Base-by-base conservation (phyloP, 768 basidiomycete species). In the Galerina sulciceps region DNA sequence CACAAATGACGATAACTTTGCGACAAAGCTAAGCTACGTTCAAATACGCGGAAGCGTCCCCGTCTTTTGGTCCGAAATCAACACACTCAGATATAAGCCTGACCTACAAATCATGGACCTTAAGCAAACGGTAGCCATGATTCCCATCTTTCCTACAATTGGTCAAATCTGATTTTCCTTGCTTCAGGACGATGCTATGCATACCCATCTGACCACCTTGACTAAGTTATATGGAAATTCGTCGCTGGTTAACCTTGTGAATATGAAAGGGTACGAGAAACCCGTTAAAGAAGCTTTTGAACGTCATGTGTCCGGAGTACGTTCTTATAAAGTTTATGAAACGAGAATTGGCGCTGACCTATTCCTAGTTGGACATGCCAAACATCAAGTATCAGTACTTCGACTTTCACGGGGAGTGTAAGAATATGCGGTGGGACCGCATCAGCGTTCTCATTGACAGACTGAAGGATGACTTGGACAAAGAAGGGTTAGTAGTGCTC, bases 251-350 rank as follows among this genome's bases (percentile, higher is more conserved):
- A 99, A 93, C 71, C 82, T 99, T 41, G 89, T 99, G 60, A 97
- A 99, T 70, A 90, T 94, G 65, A 91, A 92, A 65, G 96, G 97
- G 0, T 79, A 93, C 71, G 97, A 99, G 75, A 85, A 88, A 62
- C 94, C 93, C 11, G 84, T 99, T 64, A 99, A 99, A 77, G 96
- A 98, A 58, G 94, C 92, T 0, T 98, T 91, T 68, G 97, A 99
- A 71, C 84, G 85, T 31, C 82, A 87, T 58, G 70, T 97, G 38
- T 75, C 80, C 8, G 80, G 90, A 74, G 88, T 89, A 59, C 57
- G 76, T 65, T 34, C 15, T 31, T 8, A 60, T 20, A n/a, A 11
- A 14, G 14, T 15, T 34, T 22, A 48, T 40, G 26, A 45, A 45
- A 10, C 14, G 10, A 14, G 8, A n/a, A n/a, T 37, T 37, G 41